A percentile compares a stretch with the other conserved stretches of the same genome.
phyloP scores from a whole-genome alignment of 441 rosid species.

The Jatropha multifida region DNA sequence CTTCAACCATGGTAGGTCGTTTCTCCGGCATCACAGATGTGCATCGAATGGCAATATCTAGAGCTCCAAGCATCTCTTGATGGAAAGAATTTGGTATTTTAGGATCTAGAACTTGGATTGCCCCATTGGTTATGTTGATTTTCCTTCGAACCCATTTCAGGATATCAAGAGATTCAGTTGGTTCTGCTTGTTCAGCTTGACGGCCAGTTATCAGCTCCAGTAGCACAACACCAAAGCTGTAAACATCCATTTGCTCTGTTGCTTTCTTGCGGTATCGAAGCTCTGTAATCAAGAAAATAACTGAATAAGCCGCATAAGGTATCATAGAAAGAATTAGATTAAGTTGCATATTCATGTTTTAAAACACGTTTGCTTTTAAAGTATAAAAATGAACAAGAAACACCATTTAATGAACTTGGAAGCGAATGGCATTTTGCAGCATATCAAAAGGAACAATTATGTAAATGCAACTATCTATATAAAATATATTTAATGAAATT shows the following conservation, averaged over 20 bases:
- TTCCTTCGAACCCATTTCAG: slow-evolving; percentile 90
- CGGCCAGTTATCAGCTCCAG: slow-evolving; percentile 80
- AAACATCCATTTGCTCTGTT: slow-evolving; percentile 79
- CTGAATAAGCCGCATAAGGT: neutral
- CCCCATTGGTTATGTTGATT: slow-evolving; percentile 76
- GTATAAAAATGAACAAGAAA: neutral
- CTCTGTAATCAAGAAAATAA: slow-evolving; percentile 51
- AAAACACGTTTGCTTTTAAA: neutral
- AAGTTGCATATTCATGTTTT: neutral
- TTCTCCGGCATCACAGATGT: slow-evolving; percentile 74
- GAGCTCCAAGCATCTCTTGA: slow-evolving; percentile 65
- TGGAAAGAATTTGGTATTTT: slow-evolving; percentile 51
- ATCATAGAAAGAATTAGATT: neutral
- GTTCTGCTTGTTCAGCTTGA: slow-evolving; percentile 58
- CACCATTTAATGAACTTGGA: neutral
- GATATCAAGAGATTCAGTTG: slow-evolving; percentile 54
- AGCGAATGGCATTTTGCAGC: neutral
- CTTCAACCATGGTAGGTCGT: slow-evolving; percentile 72
- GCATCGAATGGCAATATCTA: slow-evolving; percentile 73
- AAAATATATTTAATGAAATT: neutral
- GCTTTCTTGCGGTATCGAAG: slow-evolving; percentile 69
- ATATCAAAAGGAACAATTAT: neutral
- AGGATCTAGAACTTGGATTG: slow-evolving; percentile 67
- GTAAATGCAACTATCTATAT: neutral
- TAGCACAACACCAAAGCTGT: slow-evolving; percentile 82